Percentiles rank a stretch among this genome's conserved stretches.
Evolutionary conservation across 768 basidiomycete genomes (phyloP).

Genomic region (Suillus variegatus): DNA sequence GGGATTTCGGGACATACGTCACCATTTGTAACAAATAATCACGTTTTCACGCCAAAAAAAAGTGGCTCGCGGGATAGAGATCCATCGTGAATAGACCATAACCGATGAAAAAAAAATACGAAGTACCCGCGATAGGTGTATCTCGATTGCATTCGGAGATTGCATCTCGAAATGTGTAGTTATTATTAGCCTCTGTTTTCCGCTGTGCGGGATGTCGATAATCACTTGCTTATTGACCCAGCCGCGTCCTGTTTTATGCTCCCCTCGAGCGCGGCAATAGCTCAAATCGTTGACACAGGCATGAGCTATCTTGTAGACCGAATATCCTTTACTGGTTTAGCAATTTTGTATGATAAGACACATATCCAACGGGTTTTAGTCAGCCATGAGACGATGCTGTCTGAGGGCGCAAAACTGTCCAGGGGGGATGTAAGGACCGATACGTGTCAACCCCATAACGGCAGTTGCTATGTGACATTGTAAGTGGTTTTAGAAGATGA

Average conservation of each 20-base stretch:
- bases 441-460: neutral
- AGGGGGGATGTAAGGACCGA: neutral
- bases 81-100: no score
- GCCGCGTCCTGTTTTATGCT: neutral
- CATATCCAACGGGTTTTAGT: no score
- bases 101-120: neutral
- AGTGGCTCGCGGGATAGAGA: no score
- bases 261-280: neutral
- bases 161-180: neutral
- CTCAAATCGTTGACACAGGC: neutral
- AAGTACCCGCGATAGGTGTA: neutral
- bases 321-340: neutral
- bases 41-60: no score
- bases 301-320: neutral
- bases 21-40: no score
- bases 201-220: neutral
- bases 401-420: neutral
- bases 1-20: no score
- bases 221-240: neutral
- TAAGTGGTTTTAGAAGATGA: constrained; percentile 63
- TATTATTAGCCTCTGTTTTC: neutral
- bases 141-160: neutral
- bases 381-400: neutral
- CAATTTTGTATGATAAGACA: neutral
- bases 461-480: neutral